phyloP scores from a whole-genome alignment of 2,329 filamentous ascomycete species.

The Phaeomoniella chlamydospora region DNA sequence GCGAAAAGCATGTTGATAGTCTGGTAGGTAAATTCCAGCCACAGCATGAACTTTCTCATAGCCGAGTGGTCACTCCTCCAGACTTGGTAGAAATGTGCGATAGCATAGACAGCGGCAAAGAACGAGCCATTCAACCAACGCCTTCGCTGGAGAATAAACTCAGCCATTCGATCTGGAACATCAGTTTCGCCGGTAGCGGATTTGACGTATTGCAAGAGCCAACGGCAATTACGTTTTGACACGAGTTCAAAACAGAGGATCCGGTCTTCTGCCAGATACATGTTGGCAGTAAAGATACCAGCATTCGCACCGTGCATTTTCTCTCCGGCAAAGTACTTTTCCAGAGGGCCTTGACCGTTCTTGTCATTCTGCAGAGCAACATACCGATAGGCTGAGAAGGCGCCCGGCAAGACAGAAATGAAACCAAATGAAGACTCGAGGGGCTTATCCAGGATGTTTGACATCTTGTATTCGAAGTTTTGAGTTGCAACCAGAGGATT shows the following conservation, averaged over 20 bases:
- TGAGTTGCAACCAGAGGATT: conserved; percentile 93
- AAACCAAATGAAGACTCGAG: conserved; percentile 96
- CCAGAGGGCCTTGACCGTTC: conserved; percentile 77
- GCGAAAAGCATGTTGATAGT: conserved; percentile 94
- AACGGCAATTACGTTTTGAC: conserved; percentile 91
- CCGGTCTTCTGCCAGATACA: conserved; percentile 37
- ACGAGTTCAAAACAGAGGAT: conserved; percentile 61
- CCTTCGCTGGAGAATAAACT: conserved; percentile 91
- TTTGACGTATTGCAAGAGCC: conserved; percentile 97
- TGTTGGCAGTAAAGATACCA: conserved; percentile 91
- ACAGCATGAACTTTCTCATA: conserved; percentile 74
- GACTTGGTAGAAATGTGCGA: conserved; percentile 91
- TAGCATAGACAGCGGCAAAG: conserved; percentile 91
- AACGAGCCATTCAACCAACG: conserved; percentile 98
- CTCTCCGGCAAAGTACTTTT: conserved; percentile 95
- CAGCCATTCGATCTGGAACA: conserved; percentile 84
- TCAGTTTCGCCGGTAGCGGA: conserved; percentile 94
- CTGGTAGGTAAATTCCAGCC: conserved; percentile 88
- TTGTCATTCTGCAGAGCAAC: conserved; percentile 94
- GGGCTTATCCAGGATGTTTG: conserved; percentile 96
- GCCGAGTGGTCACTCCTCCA: conserved; percentile 85
- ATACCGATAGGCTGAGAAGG: conserved; percentile 96
- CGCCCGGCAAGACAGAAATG: conserved; percentile 89
- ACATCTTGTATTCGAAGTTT: conserved; percentile 99
- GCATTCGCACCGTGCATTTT: conserved; percentile 88